phyloP scores from a whole-genome alignment of 148 eudicot genomes.

The Diospyros lotus region DNA sequence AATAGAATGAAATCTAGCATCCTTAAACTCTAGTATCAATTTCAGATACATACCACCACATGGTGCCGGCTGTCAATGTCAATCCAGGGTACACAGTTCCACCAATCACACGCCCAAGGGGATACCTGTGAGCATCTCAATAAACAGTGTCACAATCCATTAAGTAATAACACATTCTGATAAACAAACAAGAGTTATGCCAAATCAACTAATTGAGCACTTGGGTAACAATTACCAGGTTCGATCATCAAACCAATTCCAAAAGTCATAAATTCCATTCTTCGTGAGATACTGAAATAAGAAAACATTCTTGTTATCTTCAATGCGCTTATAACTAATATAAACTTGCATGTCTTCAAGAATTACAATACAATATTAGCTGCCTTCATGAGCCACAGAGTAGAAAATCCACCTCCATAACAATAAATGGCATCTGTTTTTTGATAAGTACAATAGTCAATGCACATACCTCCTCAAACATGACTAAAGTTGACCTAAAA shows the following conservation, averaged over 20 bases:
- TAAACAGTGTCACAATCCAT: conserved; percentile 4
- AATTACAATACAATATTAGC: neutral
- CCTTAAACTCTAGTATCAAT: neutral
- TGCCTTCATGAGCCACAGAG: neutral
- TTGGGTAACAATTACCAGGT: conserved; percentile 67
- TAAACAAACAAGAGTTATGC: neutral
- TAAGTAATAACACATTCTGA: neutral
- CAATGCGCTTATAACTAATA: neutral
- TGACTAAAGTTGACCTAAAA: neutral
- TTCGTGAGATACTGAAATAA: conserved; percentile 75
- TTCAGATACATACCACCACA: conserved; percentile 77
- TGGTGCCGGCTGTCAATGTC: conserved; percentile 90
- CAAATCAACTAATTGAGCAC: neutral
- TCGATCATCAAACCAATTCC: conserved; percentile 99
- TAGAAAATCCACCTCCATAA: neutral
- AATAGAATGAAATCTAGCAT: neutral
- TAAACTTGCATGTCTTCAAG: neutral
- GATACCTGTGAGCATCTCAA: conserved; percentile 58
- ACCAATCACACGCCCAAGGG: conserved; percentile 98
- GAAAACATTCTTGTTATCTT: conserved; percentile 4
- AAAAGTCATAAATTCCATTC: conserved; percentile 95
- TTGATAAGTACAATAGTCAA: too few species aligned
- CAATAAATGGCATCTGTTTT: too few species aligned
- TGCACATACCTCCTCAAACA: too few species aligned
- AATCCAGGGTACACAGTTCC: conserved; percentile 98